Percentiles rank a stretch among this genome's conserved stretches.
These are phyloP conservation scores for Papiliotrema flavescens DNA, from an alignment of 1,284 basidiomycete species.

Conservation along the genomic window DNA sequence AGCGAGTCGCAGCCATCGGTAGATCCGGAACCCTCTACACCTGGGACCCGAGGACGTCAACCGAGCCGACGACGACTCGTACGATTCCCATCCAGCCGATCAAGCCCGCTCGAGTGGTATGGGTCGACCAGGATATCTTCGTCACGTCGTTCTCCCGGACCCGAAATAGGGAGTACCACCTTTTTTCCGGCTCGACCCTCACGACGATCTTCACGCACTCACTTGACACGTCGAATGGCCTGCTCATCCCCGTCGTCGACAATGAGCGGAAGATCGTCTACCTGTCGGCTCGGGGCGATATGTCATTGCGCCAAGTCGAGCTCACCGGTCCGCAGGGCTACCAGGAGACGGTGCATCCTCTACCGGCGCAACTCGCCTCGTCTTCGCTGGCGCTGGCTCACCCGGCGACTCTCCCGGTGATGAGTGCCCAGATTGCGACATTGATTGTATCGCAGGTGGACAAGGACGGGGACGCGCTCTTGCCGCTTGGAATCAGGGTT, in stretches of 20 bases:
- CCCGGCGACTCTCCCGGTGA: conserved; percentile 43
- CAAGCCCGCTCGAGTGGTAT: conserved; percentile 40
- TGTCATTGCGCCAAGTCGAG: conserved; percentile 49
- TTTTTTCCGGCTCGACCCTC: conserved; percentile 29
- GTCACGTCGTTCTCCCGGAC: conserved; percentile 47
- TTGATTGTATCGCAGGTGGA: conserved; percentile 41
- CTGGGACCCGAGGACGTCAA: conserved; percentile 40
- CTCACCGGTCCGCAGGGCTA: conserved; percentile 39
- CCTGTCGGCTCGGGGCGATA: conserved; percentile 48
- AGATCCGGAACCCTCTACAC: conserved; percentile 42
- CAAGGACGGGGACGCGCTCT: conserved; percentile 44
- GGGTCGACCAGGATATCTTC: conserved; percentile 43
- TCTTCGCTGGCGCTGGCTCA: conserved; percentile 41
- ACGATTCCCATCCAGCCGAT: conserved; percentile 35
- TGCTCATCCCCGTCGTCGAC: conserved; percentile 47
- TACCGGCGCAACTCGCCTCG: conserved; percentile 37
- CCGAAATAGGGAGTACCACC: conserved; percentile 32
- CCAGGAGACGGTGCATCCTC: conserved; percentile 38
- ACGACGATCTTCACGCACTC: conserved; percentile 32
- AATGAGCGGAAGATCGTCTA: conserved; percentile 47
- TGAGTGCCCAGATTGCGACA: conserved; percentile 50
- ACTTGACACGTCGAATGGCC: conserved; percentile 47
- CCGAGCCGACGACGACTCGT: conserved; percentile 14
- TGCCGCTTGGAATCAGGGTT: conserved; percentile 46
- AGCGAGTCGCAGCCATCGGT: conserved; percentile 36